Evolutionary conservation across 2,329 filamentous ascomycete genomes (phyloP).

Genomic region (Purpureocillium lavendulum): DNA sequence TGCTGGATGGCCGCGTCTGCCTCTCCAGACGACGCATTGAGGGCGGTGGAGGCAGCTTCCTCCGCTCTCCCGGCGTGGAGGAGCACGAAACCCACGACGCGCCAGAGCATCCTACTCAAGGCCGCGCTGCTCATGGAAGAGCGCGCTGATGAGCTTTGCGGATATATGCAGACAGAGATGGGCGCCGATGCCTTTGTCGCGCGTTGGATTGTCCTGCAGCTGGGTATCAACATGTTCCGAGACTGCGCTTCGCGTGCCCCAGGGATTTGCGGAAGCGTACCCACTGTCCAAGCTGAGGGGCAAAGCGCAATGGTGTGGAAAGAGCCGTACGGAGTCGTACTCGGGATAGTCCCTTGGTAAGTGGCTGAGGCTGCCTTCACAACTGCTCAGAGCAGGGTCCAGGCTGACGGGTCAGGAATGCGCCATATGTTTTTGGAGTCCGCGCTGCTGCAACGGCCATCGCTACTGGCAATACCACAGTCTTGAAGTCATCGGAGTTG

Average conservation of each 20-base stretch:
- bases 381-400: too few relatives aligned
- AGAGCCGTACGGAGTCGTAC: constrained; percentile 19
- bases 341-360: constrained; percentile 21
- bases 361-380: too few relatives aligned
- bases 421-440: constrained; percentile 15
- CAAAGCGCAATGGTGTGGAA: constrained; percentile 38
- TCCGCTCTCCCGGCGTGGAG: neutral
- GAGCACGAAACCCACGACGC: neutral
- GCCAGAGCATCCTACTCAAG: neutral
- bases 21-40: neutral
- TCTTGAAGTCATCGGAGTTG: constrained; percentile 25
- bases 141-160: neutral
- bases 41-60: neutral
- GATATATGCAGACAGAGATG: neutral
- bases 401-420: too few relatives aligned
- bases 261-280: neutral
- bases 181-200: neutral
- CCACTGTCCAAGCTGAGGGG: neutral
- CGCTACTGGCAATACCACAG: constrained; percentile 12
- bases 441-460: constrained; percentile 10
- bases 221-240: neutral
- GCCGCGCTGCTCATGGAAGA: neutral
- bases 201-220: neutral
- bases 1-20: neutral
- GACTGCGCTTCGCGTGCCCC: neutral